These are phyloP conservation scores for Lactarius deliciosus DNA, from an alignment of 768 basidiomycete species.

Conservation along the genomic window DNA sequence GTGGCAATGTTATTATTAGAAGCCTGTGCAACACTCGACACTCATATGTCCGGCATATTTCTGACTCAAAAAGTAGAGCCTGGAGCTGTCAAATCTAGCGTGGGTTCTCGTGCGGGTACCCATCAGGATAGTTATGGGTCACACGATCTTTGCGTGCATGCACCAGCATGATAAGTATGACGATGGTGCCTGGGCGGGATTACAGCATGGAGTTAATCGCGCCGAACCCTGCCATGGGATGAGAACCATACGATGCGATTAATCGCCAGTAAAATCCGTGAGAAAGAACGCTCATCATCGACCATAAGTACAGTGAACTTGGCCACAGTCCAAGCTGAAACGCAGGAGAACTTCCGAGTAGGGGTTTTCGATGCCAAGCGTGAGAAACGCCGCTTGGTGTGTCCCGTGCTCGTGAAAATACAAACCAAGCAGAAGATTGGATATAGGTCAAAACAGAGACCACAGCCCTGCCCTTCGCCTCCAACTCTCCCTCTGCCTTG, in stretches of 20 bases:
- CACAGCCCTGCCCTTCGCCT: not conserved
- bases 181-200: not conserved
- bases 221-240: not conserved
- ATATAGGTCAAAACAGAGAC: not conserved
- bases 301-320: not conserved
- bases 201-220: not conserved
- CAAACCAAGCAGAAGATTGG: not conserved
- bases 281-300: not conserved
- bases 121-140: not conserved
- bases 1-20: not conserved
- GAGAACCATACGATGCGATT: not conserved
- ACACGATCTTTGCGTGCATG: not conserved
- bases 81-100: too few relatives aligned
- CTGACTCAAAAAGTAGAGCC: too few relatives aligned
- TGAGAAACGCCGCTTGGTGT: slow-evolving; percentile 1
- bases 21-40: not conserved
- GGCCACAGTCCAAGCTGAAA: not conserved
- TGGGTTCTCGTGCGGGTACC: not conserved
- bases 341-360: not conserved
- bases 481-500: not conserved
- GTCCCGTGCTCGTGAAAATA: not conserved
- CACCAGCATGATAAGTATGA: not conserved
- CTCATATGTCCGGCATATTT: too few relatives aligned
- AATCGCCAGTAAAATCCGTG: not conserved
- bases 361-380: not conserved